Evolutionary conservation across 176 grass and related monocot species (phyloP), one percentile per base, ranked within the genome.

Genomic region (Lolium multiflorum): DNA sequence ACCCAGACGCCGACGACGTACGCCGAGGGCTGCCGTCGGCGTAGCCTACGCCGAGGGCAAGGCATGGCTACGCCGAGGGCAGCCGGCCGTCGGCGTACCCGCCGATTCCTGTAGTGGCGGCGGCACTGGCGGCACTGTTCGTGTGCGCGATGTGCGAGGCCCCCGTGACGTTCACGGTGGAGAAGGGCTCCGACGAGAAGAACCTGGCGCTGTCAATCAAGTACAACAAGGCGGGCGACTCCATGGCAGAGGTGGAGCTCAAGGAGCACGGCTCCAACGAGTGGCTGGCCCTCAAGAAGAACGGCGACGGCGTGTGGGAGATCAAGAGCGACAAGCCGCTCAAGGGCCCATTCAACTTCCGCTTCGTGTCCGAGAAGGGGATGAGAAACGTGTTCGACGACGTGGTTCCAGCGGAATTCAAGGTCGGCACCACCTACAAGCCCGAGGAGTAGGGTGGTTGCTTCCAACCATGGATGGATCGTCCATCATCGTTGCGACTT

Each of bases 141-240:
- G 35, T 8, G 3, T 4, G 35, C 7, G 66, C 16, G 3, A 39
- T 35, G 66, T 20, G 66, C 66, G 66, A 15, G 25, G 6, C 15
- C 15, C 31, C 28, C 13, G 28, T 17, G 35, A 11, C 6, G 15
- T 11, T 69, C 66, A 69, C 16, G 66, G 66, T 69, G 66, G 35
- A 69, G 66, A 69, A 69, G 35, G 66, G 66, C 15, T 18, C 16
- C 11, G 69, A 74, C 12, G n/a, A 8, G 11, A 74, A 25, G 71
- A 48, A 72, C 1, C 44, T 74, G 11, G 71, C 2, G n/a, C 21
- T 74, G 44, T 6, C 12, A 6, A 49, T 74, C 71, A 74, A 74
- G 71, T 74, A 49, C 71, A 43, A 49, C n/a, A 74, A 74, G 71
- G 43, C 3, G 5, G 71, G 44, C 3, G 71, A 74, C 71, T 25